Percentiles rank a stretch among this genome's conserved stretches.
phyloP scores from a whole-genome alignment of 345 rosid species.

The Reutealis trisperma region DNA sequence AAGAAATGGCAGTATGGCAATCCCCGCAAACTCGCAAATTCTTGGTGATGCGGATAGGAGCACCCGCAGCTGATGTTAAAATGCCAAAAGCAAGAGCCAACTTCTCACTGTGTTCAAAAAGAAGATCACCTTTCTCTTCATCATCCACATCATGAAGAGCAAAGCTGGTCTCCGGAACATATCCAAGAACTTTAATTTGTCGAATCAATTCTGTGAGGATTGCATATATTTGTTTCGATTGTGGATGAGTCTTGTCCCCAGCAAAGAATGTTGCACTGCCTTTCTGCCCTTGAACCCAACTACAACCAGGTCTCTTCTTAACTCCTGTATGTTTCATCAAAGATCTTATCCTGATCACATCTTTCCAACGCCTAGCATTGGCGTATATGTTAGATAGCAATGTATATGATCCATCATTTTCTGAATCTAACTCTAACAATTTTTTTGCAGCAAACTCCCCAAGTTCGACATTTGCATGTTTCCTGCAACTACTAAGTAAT shows the following conservation, averaged over 20 bases:
- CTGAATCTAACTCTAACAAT: slow-evolving; percentile 49
- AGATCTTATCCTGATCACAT: slow-evolving; percentile 69
- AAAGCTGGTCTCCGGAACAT: slow-evolving; percentile 74
- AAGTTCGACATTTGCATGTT: slow-evolving; percentile 69
- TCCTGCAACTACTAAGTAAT: slow-evolving; percentile 73
- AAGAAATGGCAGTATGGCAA: slow-evolving; percentile 72
- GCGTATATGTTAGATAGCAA: slow-evolving; percentile 83
- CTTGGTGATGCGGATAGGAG: slow-evolving; percentile 70
- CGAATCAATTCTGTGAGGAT: slow-evolving; percentile 55
- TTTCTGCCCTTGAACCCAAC: slow-evolving; percentile 81
- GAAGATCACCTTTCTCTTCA: slow-evolving; percentile 82
- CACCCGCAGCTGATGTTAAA: slow-evolving; percentile 55
- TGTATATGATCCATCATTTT: slow-evolving; percentile 74
- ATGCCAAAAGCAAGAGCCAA: slow-evolving; percentile 80
- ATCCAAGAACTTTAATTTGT: slow-evolving; percentile 69
- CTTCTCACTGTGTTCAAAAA: slow-evolving; percentile 82
- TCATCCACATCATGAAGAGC: slow-evolving; percentile 91
- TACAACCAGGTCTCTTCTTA: slow-evolving; percentile 82
- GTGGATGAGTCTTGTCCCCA: slow-evolving; percentile 72
- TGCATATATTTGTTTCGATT: slow-evolving; percentile 48
- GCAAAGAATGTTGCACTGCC: slow-evolving; percentile 75
- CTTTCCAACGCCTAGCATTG: slow-evolving; percentile 79
- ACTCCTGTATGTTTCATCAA: slow-evolving; percentile 66
- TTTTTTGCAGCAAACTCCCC: slow-evolving; percentile 69
- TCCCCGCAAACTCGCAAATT: slow-evolving; percentile 82